Conservation (phyloP, 2,329 filamentous ascomycete genomes). For the Colletotrichum gigasporum region DNA sequence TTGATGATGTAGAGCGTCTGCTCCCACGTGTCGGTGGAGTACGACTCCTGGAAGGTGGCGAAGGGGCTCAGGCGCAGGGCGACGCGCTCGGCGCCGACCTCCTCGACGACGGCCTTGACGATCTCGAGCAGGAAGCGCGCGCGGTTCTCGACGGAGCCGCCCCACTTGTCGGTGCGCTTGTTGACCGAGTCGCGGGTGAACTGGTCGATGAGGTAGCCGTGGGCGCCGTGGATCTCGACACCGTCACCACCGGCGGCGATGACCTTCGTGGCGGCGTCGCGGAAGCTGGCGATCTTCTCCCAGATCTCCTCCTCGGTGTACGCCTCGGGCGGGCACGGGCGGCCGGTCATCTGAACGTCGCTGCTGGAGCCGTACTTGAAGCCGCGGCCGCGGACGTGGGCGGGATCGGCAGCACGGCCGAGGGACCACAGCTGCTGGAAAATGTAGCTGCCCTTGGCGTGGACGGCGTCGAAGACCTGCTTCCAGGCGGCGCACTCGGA, state of each 20-base stretch:
- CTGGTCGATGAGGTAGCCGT: slow-evolving; percentile 65
- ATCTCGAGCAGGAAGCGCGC: slow-evolving; percentile 63
- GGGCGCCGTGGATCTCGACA: slow-evolving; percentile 65
- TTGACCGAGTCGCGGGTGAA: slow-evolving; percentile 53
- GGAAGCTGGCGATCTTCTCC: slow-evolving; percentile 65
- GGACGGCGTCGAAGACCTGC: slow-evolving; percentile 39
- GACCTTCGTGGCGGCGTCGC: slow-evolving; percentile 56
- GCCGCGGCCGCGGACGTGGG: slow-evolving; percentile 33
- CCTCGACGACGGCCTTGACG: slow-evolving; percentile 47
- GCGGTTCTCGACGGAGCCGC: slow-evolving; percentile 62
- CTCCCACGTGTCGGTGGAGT: slow-evolving; percentile 39
- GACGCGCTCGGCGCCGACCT: slow-evolving; percentile 45
- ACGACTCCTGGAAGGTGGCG: slow-evolving; percentile 40
- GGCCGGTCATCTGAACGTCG: slow-evolving; percentile 36
- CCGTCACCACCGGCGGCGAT: slow-evolving; percentile 52
- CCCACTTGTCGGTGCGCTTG: slow-evolving; percentile 58
- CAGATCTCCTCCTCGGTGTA: slow-evolving; percentile 64
- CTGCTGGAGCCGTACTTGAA: slow-evolving; percentile 39
- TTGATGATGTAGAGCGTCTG: slow-evolving; percentile 40
- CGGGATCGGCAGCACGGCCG: slow-evolving; percentile 30
- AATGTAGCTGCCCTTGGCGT: slow-evolving; percentile 40
- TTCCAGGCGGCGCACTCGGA: slow-evolving; percentile 39
- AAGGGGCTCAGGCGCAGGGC: slow-evolving; percentile 46
- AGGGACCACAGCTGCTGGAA: slow-evolving; percentile 36
- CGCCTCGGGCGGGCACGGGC: slow-evolving; percentile 19